These are phyloP conservation scores for Neopestalotiopsis sp. DNA, from an alignment of 2,329 filamentous ascomycete species.

Conservation along the genomic window DNA sequence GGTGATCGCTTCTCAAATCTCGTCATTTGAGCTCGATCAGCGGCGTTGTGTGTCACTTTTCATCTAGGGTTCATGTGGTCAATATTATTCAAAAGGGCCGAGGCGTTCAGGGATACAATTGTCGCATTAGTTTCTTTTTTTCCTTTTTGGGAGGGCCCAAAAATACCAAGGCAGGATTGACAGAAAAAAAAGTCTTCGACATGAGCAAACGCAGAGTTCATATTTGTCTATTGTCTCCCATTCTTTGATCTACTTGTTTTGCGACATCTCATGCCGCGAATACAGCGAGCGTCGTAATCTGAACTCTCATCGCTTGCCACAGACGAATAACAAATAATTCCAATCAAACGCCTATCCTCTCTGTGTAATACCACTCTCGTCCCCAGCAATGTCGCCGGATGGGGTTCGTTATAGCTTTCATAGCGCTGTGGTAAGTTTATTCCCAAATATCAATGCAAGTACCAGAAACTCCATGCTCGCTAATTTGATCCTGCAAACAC, in stretches of 20 bases:
- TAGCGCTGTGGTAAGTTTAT: too few relatives aligned
- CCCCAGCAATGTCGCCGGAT: neutral
- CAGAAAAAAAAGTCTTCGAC: neutral
- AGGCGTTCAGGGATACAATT: conserved; percentile 21
- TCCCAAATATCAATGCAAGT: too few relatives aligned
- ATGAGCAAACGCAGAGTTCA: neutral
- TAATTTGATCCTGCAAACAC: neutral
- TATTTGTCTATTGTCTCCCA: neutral
- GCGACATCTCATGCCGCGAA: neutral
- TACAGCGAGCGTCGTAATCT: too few relatives aligned
- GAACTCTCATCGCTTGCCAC: too few relatives aligned
- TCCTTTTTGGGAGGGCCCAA: conserved; percentile 1
- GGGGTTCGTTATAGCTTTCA: too few relatives aligned
- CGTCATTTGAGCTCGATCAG: conserved; percentile 8
- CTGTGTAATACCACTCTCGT: neutral
- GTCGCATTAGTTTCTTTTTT: conserved; percentile 13
- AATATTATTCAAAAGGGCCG: conserved; percentile 15
- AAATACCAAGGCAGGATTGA: conserved; percentile 14
- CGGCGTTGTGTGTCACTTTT: conserved; percentile 18
- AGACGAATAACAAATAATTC: neutral
- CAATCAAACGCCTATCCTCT: neutral
- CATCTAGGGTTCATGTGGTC: conserved; percentile 20
- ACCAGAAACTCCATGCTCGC: conserved; percentile 8
- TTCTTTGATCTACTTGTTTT: neutral
- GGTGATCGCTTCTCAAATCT: conserved; percentile 11